Percentiles rank a stretch among this genome's conserved stretches.
Conservation (phyloP, 306 rosid species). For the Acacia melanoxylon region DNA sequence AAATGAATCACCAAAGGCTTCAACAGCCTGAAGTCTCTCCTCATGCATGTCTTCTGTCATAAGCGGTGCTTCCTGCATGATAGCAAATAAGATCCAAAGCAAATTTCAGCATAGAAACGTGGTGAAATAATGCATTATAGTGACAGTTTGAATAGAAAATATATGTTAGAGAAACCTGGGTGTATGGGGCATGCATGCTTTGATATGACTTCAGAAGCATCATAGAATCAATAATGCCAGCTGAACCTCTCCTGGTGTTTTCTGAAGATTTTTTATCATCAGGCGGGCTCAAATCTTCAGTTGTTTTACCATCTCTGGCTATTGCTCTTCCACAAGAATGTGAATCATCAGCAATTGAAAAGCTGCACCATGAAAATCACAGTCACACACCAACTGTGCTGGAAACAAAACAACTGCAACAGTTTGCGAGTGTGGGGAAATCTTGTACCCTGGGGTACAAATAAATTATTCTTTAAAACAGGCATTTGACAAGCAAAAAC, state of each 20-base stretch:
- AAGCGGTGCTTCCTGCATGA: slow-evolving; percentile 78
- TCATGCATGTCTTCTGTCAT: slow-evolving; percentile 99
- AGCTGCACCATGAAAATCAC: slow-evolving; percentile 41
- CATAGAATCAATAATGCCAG: slow-evolving; percentile 67
- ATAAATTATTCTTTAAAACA: slow-evolving; percentile 27
- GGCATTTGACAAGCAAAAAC: slow-evolving; percentile 14
- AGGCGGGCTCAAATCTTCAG: slow-evolving; percentile 40
- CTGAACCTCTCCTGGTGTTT: slow-evolving; percentile 71
- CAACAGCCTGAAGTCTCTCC: slow-evolving; percentile 93
- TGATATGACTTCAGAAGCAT: slow-evolving; percentile 82
- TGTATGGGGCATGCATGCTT: slow-evolving; percentile 88
- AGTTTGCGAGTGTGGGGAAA: slow-evolving; percentile 17
- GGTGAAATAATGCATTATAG: slow-evolving; percentile 22
- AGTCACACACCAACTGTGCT: slow-evolving; percentile 16
- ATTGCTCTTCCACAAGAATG: slow-evolving; percentile 36
- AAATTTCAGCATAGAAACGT: slow-evolving; percentile 25
- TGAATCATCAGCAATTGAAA: slow-evolving; percentile 46
- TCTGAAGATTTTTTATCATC: slow-evolving; percentile 55
- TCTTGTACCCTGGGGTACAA: slow-evolving; percentile 1
- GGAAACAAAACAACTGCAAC: slow-evolving; percentile 15
- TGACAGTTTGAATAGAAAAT: slow-evolving; percentile 24
- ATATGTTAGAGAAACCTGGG: slow-evolving; percentile 68
- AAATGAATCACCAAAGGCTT: slow-evolving; percentile 81
- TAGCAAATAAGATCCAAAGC: slow-evolving; percentile 21
- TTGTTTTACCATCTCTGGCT: slow-evolving; percentile 38